Percentiles rank a stretch among this genome's conserved stretches.
Evolutionary conservation across 1,284 basidiomycete species (phyloP).

Genomic region (Porogramme epimiltina): DNA sequence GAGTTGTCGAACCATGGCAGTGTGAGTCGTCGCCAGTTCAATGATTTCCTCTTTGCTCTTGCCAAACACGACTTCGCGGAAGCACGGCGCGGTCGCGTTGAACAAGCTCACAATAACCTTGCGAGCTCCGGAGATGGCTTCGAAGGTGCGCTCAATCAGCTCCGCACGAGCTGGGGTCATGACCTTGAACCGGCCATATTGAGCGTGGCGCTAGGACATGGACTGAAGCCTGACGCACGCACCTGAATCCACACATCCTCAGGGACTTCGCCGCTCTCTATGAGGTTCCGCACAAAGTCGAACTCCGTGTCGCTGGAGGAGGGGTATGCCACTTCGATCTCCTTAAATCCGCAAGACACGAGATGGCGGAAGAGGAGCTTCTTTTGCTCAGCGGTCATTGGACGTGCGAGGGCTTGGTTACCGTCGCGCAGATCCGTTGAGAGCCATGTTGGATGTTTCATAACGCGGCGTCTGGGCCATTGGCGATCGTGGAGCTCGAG

Average conservation of each 20-base stretch:
- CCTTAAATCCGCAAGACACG: constrained; percentile 91
- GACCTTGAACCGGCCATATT: constrained; percentile 56
- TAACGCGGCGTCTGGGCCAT: constrained; percentile 89
- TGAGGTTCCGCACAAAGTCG: constrained; percentile 85
- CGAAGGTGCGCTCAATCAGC: constrained; percentile 90
- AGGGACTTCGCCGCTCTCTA: constrained; percentile 83
- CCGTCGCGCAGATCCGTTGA: constrained; percentile 97
- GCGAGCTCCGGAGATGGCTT: constrained; percentile 87
- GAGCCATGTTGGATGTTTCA: constrained; percentile 90
- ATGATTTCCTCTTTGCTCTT: constrained; percentile 92
- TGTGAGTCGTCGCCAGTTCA: constrained; percentile 86
- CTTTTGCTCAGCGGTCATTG: constrained; percentile 95
- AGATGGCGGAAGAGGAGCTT: constrained; percentile 91
- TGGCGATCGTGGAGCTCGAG: constrained; percentile 79
- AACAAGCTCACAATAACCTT: constrained; percentile 98
- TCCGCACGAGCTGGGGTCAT: constrained; percentile 94
- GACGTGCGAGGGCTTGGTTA: constrained; percentile 93
- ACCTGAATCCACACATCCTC: constrained; percentile 99
- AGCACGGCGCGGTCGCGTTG: constrained; percentile 95
- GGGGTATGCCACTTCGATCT: constrained; percentile 95
- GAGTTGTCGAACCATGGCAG: constrained; percentile 81
- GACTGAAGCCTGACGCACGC: constrained; percentile 27
- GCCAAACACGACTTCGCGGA: constrained; percentile 94
- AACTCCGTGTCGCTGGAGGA: constrained; percentile 98
- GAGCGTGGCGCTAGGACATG: constrained; percentile 10